phyloP scores from a whole-genome alignment of 495 filamentous ascomycete species.

The Penicillium samsonianum region DNA sequence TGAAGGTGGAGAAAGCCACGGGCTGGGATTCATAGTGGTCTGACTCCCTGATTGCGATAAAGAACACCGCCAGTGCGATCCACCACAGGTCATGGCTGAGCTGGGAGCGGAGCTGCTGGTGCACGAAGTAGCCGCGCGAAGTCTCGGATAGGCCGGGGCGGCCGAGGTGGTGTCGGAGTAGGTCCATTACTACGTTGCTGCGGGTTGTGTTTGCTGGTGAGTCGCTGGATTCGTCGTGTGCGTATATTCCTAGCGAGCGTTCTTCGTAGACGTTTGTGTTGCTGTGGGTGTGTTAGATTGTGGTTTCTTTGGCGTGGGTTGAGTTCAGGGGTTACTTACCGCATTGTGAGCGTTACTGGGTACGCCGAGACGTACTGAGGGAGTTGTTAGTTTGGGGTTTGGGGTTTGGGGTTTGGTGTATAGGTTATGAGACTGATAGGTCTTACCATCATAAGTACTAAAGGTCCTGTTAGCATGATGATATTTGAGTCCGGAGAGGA shows the following conservation, averaged over 20 bases:
- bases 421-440: slow-evolving; percentile 11
- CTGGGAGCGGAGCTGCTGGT: slow-evolving; percentile 71
- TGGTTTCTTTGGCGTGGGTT: background rate
- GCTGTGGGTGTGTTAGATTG: slow-evolving; percentile 24
- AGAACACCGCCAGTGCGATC: slow-evolving; percentile 69
- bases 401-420: background rate
- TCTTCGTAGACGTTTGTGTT: slow-evolving; percentile 80
- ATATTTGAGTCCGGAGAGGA: background rate
- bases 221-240: slow-evolving; percentile 37
- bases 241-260: slow-evolving; percentile 67
- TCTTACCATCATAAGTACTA: slow-evolving; percentile 78
- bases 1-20: slow-evolving; percentile 74
- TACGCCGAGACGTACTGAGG: slow-evolving; percentile 63
- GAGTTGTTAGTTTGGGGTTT: slow-evolving; percentile 14
- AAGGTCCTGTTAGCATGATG: slow-evolving; percentile 9
- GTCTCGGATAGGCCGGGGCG: slow-evolving; percentile 31
- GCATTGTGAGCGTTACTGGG: slow-evolving; percentile 60
- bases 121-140: slow-evolving; percentile 57
- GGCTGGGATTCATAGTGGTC: slow-evolving; percentile 66
- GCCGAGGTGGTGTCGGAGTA: slow-evolving; percentile 31
- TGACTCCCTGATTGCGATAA: slow-evolving; percentile 75
- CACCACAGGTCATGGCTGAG: slow-evolving; percentile 88
- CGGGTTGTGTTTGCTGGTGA: slow-evolving; percentile 21
- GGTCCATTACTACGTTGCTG: slow-evolving; percentile 26
- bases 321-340: slow-evolving; percentile 22